Evolutionary conservation across 208 protist species (phyloP).

Genomic region (Crithidia brevicula): DNA sequence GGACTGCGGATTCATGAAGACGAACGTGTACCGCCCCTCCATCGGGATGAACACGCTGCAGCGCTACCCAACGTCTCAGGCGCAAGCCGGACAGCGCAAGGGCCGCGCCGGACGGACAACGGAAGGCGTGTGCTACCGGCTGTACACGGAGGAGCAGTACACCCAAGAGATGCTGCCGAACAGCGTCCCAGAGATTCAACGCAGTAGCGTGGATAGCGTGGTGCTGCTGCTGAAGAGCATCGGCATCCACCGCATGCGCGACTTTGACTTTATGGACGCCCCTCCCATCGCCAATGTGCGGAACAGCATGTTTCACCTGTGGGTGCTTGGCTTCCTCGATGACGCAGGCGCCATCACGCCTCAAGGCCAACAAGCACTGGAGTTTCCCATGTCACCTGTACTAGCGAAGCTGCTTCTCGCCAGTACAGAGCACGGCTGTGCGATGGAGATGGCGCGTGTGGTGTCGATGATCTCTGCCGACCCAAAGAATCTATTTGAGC

Average conservation of each 20-base stretch:
- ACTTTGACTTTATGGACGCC: conserved; percentile 99
- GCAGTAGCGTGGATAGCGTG: conserved; percentile 96
- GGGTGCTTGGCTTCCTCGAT: conserved; percentile 98
- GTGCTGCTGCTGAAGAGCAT: conserved; percentile 97
- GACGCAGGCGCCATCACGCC: conserved; percentile 95
- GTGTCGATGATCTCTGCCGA: conserved; percentile 97
- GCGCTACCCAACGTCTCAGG: conserved; percentile 96
- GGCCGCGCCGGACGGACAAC: conserved; percentile 98
- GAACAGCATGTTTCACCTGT: conserved; percentile 97
- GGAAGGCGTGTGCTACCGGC: conserved; percentile 93
- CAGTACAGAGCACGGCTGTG: conserved; percentile 77
- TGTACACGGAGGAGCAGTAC: conserved; percentile 98
- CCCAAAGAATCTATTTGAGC: conserved; percentile 95
- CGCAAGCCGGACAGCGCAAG: conserved; percentile 97
- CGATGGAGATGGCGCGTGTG: conserved; percentile 92
- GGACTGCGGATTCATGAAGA: conserved; percentile 98
- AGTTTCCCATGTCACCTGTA: conserved; percentile 98
- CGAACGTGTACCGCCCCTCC: conserved; percentile 98
- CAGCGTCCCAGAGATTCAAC: conserved; percentile 98
- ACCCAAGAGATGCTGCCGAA: conserved; percentile 95
- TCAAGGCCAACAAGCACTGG: conserved; percentile 95
- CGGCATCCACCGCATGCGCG: conserved; percentile 92
- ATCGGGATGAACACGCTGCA: conserved; percentile 97
- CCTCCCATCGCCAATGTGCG: conserved; percentile 95
- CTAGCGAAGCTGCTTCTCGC: conserved; percentile 97